Evolutionary conservation across 495 filamentous ascomycete species (phyloP).

Genomic region (Bombardia bombarda): DNA sequence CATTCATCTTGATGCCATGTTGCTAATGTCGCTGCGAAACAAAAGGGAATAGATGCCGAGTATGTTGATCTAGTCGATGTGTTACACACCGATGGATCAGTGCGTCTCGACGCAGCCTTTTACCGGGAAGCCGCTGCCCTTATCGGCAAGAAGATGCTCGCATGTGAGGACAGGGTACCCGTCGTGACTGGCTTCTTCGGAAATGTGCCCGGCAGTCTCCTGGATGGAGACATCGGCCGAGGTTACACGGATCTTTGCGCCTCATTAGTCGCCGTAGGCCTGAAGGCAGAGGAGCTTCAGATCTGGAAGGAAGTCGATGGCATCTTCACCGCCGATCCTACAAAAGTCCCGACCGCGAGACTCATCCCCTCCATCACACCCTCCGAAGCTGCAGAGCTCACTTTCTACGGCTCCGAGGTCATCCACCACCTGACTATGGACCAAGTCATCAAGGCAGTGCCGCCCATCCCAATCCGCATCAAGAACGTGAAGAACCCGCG

Average conservation of each 20-base stretch:
- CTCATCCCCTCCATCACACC: constrained; percentile 74
- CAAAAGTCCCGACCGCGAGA: constrained; percentile 77
- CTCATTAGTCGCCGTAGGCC: constrained; percentile 70
- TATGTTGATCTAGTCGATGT: constrained; percentile 81
- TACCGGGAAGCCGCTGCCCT: constrained; percentile 61
- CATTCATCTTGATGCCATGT: not conserved
- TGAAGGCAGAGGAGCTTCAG: constrained; percentile 72
- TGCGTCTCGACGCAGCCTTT: constrained; percentile 68
- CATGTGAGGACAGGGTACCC: constrained; percentile 63
- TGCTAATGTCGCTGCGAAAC: not conserved
- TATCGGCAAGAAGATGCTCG: constrained; percentile 58
- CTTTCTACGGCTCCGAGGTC: constrained; percentile 90
- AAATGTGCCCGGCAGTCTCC: constrained; percentile 69
- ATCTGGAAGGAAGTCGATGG: constrained; percentile 93
- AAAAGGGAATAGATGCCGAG: constrained; percentile 64
- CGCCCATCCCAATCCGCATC: constrained; percentile 85
- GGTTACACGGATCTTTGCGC: constrained; percentile 90
- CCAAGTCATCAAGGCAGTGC: constrained; percentile 82
- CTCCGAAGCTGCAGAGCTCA: constrained; percentile 81
- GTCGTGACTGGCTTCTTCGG: constrained; percentile 86
- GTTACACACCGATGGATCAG: constrained; percentile 51
- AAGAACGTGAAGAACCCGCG: constrained; percentile 97
- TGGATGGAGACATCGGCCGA: constrained; percentile 69
- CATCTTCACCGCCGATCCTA: constrained; percentile 82
- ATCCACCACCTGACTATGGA: constrained; percentile 99